Percentiles rank a stretch among this genome's conserved stretches.
These are phyloP conservation scores for Actinidia chinensis DNA, from an alignment of 179 eudicot genomes.

Conservation along the genomic window DNA sequence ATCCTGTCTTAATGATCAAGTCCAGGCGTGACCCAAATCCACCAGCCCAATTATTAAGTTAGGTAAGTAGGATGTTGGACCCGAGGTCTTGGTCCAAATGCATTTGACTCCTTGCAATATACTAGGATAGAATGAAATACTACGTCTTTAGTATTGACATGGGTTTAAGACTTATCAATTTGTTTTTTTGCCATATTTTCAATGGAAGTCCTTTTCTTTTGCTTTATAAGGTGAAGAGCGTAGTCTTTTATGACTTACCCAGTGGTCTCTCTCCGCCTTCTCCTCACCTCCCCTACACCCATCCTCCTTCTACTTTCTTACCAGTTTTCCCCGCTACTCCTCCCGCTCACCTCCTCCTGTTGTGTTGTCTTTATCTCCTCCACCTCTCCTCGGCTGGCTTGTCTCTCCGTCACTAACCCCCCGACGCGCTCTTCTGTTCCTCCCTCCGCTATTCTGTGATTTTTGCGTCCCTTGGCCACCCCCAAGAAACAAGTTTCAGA, in stretches of 20 bases:
- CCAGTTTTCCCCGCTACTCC: not conserved
- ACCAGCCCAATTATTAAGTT: no score
- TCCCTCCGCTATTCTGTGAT: no score
- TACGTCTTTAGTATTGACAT: not conserved
- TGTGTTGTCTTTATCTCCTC: no score
- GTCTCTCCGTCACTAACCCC: not conserved
- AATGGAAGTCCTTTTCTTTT: constrained; percentile 8
- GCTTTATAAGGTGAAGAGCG: constrained; percentile 17
- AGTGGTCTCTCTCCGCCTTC: not conserved
- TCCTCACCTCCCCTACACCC: not conserved
- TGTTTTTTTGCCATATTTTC: not conserved
- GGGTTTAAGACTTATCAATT: not conserved
- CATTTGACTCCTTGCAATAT: no score
- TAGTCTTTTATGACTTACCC: not conserved
- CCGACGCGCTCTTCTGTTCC: no score
- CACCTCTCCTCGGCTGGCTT: not conserved
- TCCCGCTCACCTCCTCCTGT: no score
- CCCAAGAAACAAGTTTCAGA: no score
- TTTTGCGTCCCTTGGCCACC: no score
- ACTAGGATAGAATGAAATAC: not conserved
- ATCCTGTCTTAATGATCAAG: no score
- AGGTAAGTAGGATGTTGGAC: no score
- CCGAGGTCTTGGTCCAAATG: no score
- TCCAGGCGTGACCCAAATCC: not conserved
- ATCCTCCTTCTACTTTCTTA: not conserved